These are phyloP conservation scores for Telfairia occidentalis DNA, from an alignment of 331 rosid species.

Conservation along the genomic window DNA sequence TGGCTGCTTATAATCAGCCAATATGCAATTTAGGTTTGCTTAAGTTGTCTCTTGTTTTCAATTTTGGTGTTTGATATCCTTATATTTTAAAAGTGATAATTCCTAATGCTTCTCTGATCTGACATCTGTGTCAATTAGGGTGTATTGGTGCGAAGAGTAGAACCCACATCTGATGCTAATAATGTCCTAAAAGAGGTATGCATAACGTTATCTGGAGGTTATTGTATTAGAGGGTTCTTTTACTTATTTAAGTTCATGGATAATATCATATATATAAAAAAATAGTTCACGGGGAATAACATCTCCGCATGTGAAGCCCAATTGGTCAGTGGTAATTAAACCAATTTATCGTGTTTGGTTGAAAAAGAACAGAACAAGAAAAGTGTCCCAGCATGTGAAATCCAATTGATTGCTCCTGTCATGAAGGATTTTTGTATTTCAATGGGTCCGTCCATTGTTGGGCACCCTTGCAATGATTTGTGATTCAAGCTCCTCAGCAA, in stretches of 20 bases:
- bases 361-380: neutral
- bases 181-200: slow-evolving; percentile 80
- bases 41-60: neutral
- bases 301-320: neutral
- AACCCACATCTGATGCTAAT: slow-evolving; percentile 86
- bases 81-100: neutral
- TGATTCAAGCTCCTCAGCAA: neutral
- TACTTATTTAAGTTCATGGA: neutral
- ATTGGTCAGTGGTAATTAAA: neutral
- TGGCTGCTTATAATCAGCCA: neutral
- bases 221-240: neutral
- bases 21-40: neutral
- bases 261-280: too few species aligned
- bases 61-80: neutral
- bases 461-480: neutral
- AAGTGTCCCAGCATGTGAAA: neutral
- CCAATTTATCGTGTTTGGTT: neutral
- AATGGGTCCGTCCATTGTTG: neutral
- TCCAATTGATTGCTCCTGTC: neutral
- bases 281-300: neutral
- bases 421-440: neutral
- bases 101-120: neutral
- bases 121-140: slow-evolving; percentile 39
- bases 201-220: neutral
- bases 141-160: slow-evolving; percentile 81